Conservation (phyloP, 495 filamentous ascomycete genomes). For the Penicillium argentinense region DNA sequence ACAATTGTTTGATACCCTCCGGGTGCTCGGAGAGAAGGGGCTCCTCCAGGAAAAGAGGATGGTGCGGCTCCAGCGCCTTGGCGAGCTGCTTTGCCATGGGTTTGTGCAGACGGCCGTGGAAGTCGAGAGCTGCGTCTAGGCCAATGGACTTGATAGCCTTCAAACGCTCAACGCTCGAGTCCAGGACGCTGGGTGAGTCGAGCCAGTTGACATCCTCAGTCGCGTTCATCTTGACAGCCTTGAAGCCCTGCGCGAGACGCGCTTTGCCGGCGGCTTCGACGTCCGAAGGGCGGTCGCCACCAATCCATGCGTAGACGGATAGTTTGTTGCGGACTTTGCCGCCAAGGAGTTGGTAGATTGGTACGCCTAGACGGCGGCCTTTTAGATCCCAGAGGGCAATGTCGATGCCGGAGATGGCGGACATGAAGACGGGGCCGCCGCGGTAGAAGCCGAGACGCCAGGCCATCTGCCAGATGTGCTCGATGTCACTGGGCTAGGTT, state of each 20-base stretch:
- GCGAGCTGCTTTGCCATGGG: constrained; percentile 81
- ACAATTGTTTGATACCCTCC: constrained; percentile 66
- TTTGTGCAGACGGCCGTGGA: constrained; percentile 76
- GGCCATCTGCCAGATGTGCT: constrained; percentile 75
- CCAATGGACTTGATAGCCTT: constrained; percentile 68
- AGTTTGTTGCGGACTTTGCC: constrained; percentile 72
- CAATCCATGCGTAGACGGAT: constrained; percentile 78
- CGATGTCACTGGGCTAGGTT: constrained; percentile 60
- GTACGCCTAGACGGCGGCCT: constrained; percentile 56
- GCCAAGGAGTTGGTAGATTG: constrained; percentile 70
- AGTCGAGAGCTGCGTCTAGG: constrained; percentile 72
- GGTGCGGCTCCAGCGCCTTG: constrained; percentile 66
- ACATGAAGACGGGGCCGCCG: constrained; percentile 80
- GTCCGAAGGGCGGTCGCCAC: constrained; percentile 74
- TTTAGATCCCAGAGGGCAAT: constrained; percentile 83
- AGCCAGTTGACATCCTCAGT: constrained; percentile 79
- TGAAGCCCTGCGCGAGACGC: constrained; percentile 70
- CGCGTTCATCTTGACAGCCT: constrained; percentile 77
- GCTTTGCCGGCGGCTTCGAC: constrained; percentile 60
- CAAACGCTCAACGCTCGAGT: constrained; percentile 66
- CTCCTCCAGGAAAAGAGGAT: constrained; percentile 80
- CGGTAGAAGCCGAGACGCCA: constrained; percentile 75
- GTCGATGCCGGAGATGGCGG: constrained; percentile 72
- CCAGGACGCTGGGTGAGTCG: constrained; percentile 64
- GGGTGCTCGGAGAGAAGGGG: constrained; percentile 72